phyloP scores from a whole-genome alignment of 768 basidiomycete genomes.

The Clitopilus passeckerianus region DNA sequence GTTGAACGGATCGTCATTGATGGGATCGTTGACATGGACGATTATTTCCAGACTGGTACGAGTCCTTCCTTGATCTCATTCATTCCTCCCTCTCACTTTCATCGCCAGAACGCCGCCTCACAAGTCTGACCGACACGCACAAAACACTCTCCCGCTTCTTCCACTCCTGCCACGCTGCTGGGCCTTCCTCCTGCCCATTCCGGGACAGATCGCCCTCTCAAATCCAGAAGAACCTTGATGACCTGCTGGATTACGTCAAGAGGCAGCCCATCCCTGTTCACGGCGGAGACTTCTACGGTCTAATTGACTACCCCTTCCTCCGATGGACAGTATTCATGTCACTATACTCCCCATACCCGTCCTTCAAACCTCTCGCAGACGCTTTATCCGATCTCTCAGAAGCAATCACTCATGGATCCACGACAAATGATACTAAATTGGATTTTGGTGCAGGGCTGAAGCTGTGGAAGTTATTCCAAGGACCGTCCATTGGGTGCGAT shows the following conservation, averaged over 20 bases:
- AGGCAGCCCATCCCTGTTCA: background rate
- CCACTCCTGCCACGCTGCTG: constrained; percentile 29
- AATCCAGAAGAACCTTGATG: background rate
- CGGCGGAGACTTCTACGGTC: background rate
- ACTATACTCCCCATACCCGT: background rate
- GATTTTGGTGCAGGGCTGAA: background rate
- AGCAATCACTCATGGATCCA: too few species aligned
- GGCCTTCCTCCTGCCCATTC: constrained; percentile 29
- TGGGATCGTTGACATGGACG: constrained; percentile 33
- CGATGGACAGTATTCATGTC: background rate
- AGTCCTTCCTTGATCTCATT: background rate
- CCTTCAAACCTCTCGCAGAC: background rate
- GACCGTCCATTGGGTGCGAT: too few species aligned
- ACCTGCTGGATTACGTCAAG: background rate
- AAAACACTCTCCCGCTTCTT: constrained; percentile 30
- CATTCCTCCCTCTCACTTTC: background rate
- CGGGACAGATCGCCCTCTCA: constrained; percentile 11
- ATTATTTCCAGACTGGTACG: constrained; percentile 29
- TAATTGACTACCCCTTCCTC: background rate
- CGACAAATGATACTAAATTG: background rate
- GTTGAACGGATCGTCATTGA: constrained; percentile 32
- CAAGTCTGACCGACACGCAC: constrained; percentile 30
- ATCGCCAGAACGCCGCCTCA: constrained; percentile 7
- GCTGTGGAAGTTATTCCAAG: background rate
- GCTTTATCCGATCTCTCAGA: too few species aligned